Conservation (phyloP, 2,329 filamentous ascomycete genomes). For the Sporothrix mexicana region DNA sequence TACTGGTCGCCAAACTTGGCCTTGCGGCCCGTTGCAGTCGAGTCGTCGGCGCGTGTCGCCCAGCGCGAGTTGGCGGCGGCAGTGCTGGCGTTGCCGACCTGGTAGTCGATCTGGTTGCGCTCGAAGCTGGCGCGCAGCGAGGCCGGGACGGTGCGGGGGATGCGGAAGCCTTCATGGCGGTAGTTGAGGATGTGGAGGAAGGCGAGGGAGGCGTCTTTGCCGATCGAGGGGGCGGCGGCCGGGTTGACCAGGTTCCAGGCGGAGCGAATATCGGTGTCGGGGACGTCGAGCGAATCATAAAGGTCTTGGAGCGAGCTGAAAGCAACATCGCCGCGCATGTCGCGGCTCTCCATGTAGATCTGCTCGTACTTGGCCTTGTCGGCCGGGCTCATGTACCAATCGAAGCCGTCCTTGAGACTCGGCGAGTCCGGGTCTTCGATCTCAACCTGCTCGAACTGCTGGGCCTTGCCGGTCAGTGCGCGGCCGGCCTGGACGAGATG, state of each 20-base stretch:
- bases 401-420: slow-evolving; percentile 93
- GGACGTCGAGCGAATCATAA: slow-evolving; percentile 79
- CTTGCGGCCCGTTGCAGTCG: slow-evolving; percentile 85
- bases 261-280: slow-evolving; percentile 80
- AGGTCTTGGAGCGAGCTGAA: slow-evolving; percentile 81
- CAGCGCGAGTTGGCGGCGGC: slow-evolving; percentile 69
- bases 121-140: slow-evolving; percentile 92
- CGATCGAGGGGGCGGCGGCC: slow-evolving; percentile 78
- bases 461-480: slow-evolving; percentile 77
- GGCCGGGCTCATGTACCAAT: slow-evolving; percentile 97
- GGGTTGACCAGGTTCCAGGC: slow-evolving; percentile 99
- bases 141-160: slow-evolving; percentile 88
- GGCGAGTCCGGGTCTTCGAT: slow-evolving; percentile 72
- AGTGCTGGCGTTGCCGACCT: slow-evolving; percentile 75
- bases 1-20: slow-evolving; percentile 98
- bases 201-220: slow-evolving; percentile 91
- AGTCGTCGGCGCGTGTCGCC: slow-evolving; percentile 78
- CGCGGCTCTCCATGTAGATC: slow-evolving; percentile 92
- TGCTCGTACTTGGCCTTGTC: slow-evolving; percentile 96
- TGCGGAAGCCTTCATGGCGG: slow-evolving; percentile 91
- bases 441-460: slow-evolving; percentile 83
- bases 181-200: slow-evolving; percentile 98
- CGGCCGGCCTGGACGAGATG: slow-evolving; percentile 84
- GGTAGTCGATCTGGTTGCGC: slow-evolving; percentile 95
- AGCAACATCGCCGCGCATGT: slow-evolving; percentile 81